These are phyloP conservation scores for Kalmusia sp. DNA, from an alignment of 2,329 filamentous ascomycete species.

Conservation along the genomic window DNA sequence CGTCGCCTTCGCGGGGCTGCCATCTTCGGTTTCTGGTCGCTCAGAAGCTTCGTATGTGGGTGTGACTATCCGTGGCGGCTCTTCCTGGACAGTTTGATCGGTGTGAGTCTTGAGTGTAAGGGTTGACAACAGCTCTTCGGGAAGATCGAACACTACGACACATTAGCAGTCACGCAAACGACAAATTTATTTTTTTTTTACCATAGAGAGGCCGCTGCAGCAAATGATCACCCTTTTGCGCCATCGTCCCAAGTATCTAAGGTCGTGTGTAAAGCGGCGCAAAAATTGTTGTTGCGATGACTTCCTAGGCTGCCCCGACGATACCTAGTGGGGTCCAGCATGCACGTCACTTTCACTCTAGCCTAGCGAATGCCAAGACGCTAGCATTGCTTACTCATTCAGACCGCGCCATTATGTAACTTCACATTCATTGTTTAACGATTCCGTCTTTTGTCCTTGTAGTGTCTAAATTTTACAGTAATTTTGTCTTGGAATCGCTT, in stretches of 20 bases:
- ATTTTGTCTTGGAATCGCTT: too few species aligned
- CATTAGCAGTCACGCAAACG: conserved; percentile 16
- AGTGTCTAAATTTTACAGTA: background rate
- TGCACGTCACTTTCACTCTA: conserved; percentile 12
- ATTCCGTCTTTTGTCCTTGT: background rate
- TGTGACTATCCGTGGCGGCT: conserved; percentile 14
- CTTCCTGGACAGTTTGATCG: conserved; percentile 25
- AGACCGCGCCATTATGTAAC: background rate
- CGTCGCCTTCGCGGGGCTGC: conserved; percentile 64
- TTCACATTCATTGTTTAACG: background rate
- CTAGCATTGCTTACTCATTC: conserved; percentile 1
- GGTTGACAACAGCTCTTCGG: conserved; percentile 73
- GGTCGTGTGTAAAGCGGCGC: background rate
- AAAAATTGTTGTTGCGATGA: background rate
- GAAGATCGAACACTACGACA: conserved; percentile 78
- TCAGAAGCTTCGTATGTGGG: conserved; percentile 36
- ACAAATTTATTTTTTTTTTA: conserved; percentile 15
- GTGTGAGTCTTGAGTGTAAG: conserved; percentile 63
- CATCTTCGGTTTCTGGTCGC: conserved; percentile 45
- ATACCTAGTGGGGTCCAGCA: conserved; percentile 1
- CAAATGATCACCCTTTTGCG: conserved; percentile 38
- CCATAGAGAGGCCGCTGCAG: conserved; percentile 49
- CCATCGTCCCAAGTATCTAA: conserved; percentile 22
- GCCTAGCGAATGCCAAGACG: conserved; percentile 3
- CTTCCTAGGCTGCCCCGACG: conserved; percentile 3